Evolutionary conservation across 805 yeast species (phyloP).

Genomic region (Metschnikowia lochheadii): DNA sequence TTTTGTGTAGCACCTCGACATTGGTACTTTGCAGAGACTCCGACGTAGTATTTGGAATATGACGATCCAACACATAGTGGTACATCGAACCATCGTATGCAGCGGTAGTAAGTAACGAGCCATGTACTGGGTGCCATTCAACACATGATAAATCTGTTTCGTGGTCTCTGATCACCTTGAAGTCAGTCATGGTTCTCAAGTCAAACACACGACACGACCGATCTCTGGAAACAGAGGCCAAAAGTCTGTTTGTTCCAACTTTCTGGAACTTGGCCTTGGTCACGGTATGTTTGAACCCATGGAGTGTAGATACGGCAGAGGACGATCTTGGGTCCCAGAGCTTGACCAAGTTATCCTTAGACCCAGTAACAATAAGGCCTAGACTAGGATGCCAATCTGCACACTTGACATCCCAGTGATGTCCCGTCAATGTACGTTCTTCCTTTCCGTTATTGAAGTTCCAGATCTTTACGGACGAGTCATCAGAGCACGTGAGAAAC

Average conservation of each 20-base stretch:
- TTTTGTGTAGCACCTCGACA: slow-evolving; percentile 48
- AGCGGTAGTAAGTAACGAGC: slow-evolving; percentile 75
- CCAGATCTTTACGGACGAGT: slow-evolving; percentile 87
- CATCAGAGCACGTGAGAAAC: slow-evolving; percentile 93
- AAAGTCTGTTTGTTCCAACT: slow-evolving; percentile 60
- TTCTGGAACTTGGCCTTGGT: slow-evolving; percentile 83
- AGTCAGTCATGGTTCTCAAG: slow-evolving; percentile 75
- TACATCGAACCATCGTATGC: slow-evolving; percentile 84
- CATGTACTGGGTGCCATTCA: slow-evolving; percentile 90
- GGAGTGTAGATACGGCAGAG: slow-evolving; percentile 70
- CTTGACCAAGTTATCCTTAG: slow-evolving; percentile 89
- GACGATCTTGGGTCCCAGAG: slow-evolving; percentile 94
- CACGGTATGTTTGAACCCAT: slow-evolving; percentile 94
- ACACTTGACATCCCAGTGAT: slow-evolving; percentile 97
- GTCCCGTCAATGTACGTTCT: slow-evolving; percentile 79
- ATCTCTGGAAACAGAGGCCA: slow-evolving; percentile 88
- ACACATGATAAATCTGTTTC: slow-evolving; percentile 82
- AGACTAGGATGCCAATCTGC: slow-evolving; percentile 94
- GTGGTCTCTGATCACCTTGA: slow-evolving; percentile 67
- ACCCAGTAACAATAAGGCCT: slow-evolving; percentile 87
- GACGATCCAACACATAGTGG: slow-evolving; percentile 64
- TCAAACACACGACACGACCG: slow-evolving; percentile 86
- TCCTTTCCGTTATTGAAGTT: slow-evolving; percentile 84
- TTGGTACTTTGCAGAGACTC: slow-evolving; percentile 16
- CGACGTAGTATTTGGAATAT: slow-evolving; percentile 33